Conservation (phyloP, 371 early-diverging fungal genomes). For the Mucor lusitanicus region DNA sequence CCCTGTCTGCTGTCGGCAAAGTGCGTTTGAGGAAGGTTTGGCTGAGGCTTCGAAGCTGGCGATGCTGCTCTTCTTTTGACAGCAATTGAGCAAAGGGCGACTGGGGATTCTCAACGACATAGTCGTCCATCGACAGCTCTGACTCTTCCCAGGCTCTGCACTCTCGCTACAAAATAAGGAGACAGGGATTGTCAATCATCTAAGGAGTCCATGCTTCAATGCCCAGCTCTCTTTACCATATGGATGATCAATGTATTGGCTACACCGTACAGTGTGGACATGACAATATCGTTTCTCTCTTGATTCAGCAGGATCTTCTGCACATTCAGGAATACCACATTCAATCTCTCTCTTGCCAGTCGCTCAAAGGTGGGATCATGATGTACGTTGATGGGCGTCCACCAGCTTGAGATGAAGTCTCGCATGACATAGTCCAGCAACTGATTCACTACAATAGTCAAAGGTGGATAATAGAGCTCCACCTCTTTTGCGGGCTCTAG, state of each 20-base stretch:
- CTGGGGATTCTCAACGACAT: slow-evolving; percentile 40
- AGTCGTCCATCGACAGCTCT: slow-evolving; percentile 35
- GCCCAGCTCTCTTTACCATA: slow-evolving; percentile 31
- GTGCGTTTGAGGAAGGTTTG: slow-evolving; percentile 37
- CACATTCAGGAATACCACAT: slow-evolving; percentile 30
- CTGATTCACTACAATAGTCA: slow-evolving; percentile 34
- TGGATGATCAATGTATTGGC: slow-evolving; percentile 56
- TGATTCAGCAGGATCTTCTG: slow-evolving; percentile 48
- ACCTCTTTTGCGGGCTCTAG: slow-evolving; percentile 13
- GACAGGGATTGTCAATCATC: neutral
- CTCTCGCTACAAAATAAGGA: slow-evolving; percentile 34
- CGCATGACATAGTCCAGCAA: slow-evolving; percentile 44
- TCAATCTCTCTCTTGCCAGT: slow-evolving; percentile 32
- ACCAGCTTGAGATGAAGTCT: slow-evolving; percentile 59
- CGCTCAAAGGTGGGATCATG: slow-evolving; percentile 33
- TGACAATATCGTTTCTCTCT: slow-evolving; percentile 50
- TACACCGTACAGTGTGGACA: slow-evolving; percentile 49
- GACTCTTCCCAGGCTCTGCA: slow-evolving; percentile 48
- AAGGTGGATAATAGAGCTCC: slow-evolving; percentile 36
- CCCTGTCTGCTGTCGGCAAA: slow-evolving; percentile 31
- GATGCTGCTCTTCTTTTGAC: slow-evolving; percentile 42
- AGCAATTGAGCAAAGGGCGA: slow-evolving; percentile 54
- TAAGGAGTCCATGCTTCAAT: neutral
- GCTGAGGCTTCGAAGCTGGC: slow-evolving; percentile 36
- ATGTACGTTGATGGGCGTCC: slow-evolving; percentile 37